Evolutionary conservation across 345 rosid species (phyloP), one percentile per base, ranked within the genome.

Genomic region (Pistacia integerrima): DNA sequence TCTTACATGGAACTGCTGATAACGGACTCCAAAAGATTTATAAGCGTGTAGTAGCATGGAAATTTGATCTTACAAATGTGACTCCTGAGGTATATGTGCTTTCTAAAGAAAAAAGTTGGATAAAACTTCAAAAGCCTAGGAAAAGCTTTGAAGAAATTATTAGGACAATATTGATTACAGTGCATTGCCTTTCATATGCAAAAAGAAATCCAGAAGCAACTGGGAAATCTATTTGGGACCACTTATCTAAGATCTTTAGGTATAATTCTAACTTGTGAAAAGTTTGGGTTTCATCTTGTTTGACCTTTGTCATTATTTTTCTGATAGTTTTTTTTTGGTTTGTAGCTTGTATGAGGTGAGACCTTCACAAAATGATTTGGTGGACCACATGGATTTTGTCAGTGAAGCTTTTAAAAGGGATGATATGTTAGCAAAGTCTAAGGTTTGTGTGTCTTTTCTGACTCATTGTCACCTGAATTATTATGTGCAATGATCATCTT

Each of bases 291-390:
- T 82, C 28, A 4, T 51, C 61, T 63, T 59, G 30, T 46, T 67
- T 69, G 41, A 38, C 48, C 63, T 57, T 30, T 74, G 36, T 20
- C 48, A 17, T 1, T 67, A 17, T 30, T 18, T n/a, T 25, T 48
- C 59, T 76, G 64, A 70, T 49, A 52, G 35, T 59, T 46, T 62
- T 38, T 38, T 1, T 56, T 60, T 28, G 58, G 67, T 67, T 79
- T 90, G 78, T 77, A 96, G 99, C 76, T 83, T 75, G 13, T 84
- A 78, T 81, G 99, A 89, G 18, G 85, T 79, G 65, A 83, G 83
- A 82, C 98, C 97, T 54, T 88, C 93, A 3, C 90, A 84, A 70
- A 86, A 93, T 76, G 98, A 96, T 85, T 85, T 96, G 87, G 87
- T 87, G 65, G 90, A 92, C 67, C 92, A 93, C 82, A 69, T 83